Conservation (phyloP, 2,329 filamentous ascomycete genomes). For the Clonostachys chloroleuca region DNA sequence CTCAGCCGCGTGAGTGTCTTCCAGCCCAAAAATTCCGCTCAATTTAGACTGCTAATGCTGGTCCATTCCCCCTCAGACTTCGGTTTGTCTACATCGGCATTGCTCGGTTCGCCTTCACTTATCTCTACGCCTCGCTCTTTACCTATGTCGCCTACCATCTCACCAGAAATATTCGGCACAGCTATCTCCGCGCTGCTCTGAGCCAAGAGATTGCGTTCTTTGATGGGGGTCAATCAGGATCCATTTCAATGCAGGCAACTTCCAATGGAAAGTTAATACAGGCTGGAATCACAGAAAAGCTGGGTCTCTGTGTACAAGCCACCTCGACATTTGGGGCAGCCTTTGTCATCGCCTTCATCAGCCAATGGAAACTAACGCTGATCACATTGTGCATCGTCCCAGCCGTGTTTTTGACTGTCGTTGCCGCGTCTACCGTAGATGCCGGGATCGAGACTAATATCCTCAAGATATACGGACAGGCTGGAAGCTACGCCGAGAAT, state of each 20-base stretch:
- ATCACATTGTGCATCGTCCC: background rate
- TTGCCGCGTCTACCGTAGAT: background rate
- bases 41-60: too few relatives aligned
- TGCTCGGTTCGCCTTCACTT: conserved; percentile 36
- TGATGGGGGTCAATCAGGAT: conserved; percentile 19
- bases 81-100: conserved; percentile 49
- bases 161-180: conserved; percentile 28
- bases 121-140: conserved; percentile 24
- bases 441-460: background rate
- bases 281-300: conserved; percentile 1
- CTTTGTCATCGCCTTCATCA: conserved; percentile 3
- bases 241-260: conserved; percentile 3
- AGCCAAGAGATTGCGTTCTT: conserved; percentile 19
- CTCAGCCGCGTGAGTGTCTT: too few relatives aligned
- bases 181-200: conserved; percentile 35
- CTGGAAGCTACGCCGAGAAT: background rate
- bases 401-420: background rate
- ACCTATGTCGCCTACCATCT: conserved; percentile 36
- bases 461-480: background rate
- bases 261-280: conserved; percentile 4
- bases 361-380: conserved; percentile 3
- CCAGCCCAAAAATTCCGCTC: too few relatives aligned
- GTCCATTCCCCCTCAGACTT: conserved; percentile 11
- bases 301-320: conserved; percentile 1
- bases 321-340: conserved; percentile 1